Base-by-base conservation (phyloP, 2,329 filamentous ascomycete species). In the Epichloe elymi region DNA sequence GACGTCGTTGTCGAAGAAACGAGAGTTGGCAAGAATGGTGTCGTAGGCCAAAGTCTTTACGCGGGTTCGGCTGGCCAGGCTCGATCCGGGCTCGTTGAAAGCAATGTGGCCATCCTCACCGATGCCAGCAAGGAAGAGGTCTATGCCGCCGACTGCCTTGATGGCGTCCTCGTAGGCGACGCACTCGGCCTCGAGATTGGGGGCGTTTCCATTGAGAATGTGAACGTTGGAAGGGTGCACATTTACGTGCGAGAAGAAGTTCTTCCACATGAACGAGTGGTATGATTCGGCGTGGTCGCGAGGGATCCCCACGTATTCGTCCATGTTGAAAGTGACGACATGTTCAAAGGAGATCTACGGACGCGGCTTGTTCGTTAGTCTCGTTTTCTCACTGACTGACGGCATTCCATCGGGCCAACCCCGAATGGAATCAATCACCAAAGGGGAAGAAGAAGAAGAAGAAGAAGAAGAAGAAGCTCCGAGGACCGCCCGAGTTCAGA, bases 271-370 rank as follows among this genome's bases (percentile, higher is more conserved):
- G 73, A 93, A 94, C 57, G 83, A 86, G 71, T 94, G 88, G 69
- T 94, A 94, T 61, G 83, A 88, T 66, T 93, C 83, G 12, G 86
- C 82, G 65, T 94, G 86, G 60, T 90, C 86, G 61, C 86, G 81
- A 36, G 87, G 83, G 55, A 94, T 78, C 52, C 85, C 86, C 57
- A 93, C 86, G 62, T 94, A 94, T 70, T 94, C 88, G 69, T 94
- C 88, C 88, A 93, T 93, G 69, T 93, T 93, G 75, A 94, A 94
- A 26, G 88, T 94, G 63, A 93, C 79, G 61, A 94, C 86, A 83
- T 94, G 80, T 62, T 84, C 82, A 65, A 94, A 94, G 1, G 87
- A 91, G 61, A 94, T 82, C 63, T 87, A 15, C 2, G 19, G 11
- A 23, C 19, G 38, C 12, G 20, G 14, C 11, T 4, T 5, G 33